These are phyloP conservation scores for Clonostachys rosea DNA, from an alignment of 2,329 filamentous ascomycete species.

Conservation along the genomic window DNA sequence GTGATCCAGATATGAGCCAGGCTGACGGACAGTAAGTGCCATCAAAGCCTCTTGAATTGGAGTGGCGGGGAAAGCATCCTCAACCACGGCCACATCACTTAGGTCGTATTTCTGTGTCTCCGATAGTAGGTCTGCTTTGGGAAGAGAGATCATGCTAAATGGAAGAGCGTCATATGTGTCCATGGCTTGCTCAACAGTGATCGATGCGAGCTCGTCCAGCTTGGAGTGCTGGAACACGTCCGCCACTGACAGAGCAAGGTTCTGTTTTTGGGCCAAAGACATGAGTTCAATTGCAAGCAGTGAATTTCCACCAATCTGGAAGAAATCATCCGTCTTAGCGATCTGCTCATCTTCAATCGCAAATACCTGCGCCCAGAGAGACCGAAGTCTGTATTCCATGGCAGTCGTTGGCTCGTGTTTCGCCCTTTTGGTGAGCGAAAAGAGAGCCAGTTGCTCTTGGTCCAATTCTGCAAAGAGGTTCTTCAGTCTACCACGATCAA, in stretches of 20 bases:
- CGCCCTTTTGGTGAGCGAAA: not conserved
- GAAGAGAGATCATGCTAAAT: too few species aligned
- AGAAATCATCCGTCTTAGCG: conserved; percentile 36
- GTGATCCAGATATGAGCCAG: conserved; percentile 5
- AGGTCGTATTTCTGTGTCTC: not conserved
- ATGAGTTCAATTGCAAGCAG: conserved; percentile 41
- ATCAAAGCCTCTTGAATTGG: conserved; percentile 9
- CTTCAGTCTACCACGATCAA: conserved; percentile 6
- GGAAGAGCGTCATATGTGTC: too few species aligned
- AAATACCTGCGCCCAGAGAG: conserved; percentile 3
- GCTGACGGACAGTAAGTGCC: conserved; percentile 5
- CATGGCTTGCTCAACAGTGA: too few species aligned
- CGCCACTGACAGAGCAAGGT: conserved; percentile 34
- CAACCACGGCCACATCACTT: conserved; percentile 1
- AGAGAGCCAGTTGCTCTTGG: not conserved
- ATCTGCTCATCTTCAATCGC: conserved; percentile 1
- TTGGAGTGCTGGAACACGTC: conserved; percentile 35
- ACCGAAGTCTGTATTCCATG: conserved; percentile 5
- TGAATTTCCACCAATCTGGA: conserved; percentile 41
- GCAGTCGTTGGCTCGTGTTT: not conserved
- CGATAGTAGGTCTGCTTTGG: too few species aligned
- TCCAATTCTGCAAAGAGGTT: not conserved
- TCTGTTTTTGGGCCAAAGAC: conserved; percentile 29
- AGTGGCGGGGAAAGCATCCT: conserved; percentile 10
- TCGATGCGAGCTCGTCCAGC: too few species aligned